Evolutionary conservation across 2,329 filamentous ascomycete genomes (phyloP).

Genomic region (Cryphonectria naterciae): DNA sequence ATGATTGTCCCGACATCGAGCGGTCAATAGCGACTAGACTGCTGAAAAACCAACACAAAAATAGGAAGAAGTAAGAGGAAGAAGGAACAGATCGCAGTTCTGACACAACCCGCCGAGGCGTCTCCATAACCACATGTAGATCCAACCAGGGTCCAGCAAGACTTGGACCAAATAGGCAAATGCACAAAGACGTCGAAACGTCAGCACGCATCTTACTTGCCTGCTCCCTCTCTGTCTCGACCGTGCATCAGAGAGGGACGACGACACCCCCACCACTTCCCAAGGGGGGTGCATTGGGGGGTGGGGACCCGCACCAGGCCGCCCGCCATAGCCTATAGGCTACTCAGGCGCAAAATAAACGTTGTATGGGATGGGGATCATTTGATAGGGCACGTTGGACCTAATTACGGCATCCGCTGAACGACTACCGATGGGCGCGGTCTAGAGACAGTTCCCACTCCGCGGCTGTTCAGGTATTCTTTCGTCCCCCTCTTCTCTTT

Average conservation of each 20-base stretch:
- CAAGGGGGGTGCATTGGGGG: too few species aligned
- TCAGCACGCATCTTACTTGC: neutral
- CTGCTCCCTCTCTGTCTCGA: too few species aligned
- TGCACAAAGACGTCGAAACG: slow-evolving; percentile 3
- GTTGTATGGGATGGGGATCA: neutral
- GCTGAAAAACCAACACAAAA: neutral
- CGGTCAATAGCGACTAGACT: neutral
- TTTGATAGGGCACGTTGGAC: neutral
- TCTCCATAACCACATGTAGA: neutral
- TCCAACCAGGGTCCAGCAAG: neutral
- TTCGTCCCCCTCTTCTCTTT: neutral
- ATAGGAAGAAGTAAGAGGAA: neutral
- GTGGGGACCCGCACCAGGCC: neutral
- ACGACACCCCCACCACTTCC: too few species aligned
- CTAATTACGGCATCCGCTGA: neutral
- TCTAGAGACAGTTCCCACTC: neutral
- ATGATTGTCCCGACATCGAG: neutral
- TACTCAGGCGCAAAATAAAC: neutral
- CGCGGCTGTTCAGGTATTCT: neutral
- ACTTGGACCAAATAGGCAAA: slow-evolving; percentile 2
- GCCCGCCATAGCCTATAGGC: neutral
- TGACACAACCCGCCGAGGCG: neutral
- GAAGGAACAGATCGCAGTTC: neutral
- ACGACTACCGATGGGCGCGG: neutral
- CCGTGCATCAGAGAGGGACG: neutral